Base-by-base conservation (phyloP, 176 grass and related monocot species). In the Juncus inflexus region DNA sequence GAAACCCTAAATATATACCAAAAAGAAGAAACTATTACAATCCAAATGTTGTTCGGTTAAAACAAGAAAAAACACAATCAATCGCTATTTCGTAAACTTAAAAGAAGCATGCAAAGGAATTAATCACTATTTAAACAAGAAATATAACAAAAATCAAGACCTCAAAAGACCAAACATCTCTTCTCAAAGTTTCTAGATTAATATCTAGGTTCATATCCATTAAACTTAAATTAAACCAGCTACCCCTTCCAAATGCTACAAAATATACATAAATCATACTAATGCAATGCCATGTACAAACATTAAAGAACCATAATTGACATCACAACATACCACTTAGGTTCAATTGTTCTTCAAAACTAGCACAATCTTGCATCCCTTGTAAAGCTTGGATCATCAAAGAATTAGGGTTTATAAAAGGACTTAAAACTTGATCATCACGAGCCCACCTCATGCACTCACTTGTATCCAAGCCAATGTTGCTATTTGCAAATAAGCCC, bases 251-350 rank as follows among this genome's bases (percentile, higher is more conserved):
- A 64, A 84, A 84, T 87, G 70, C 80, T 62, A 87, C 80, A 76
- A 78, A 84, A 87, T 84, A 53, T 64, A 75, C 72, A 75, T 82
- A 81, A 81, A 88, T 45, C 72, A 77, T 67, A 84, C 50, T 50
- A 71, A 83, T 80, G 63, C 40, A 47, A 63, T 57, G 61, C 37
- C 77, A 84, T 87, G 78, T 83, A 85, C 85, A 86, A 41, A 79
- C n/a, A 64, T 53, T 78, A 70, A 71, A 52, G 74, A 52, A 61
- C 50, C 77, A 38, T 76, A 15, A 60, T 7, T 62, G 69, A 70
- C 5, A 64, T 10, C 62, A 63, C 61, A 76, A 86, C 66, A 86
- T 73, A 35, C 85, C 77, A 67, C 80, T 84, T 35, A 79, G 77
- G 69, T 90, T 77, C 49, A 65, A 72, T 4, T 60, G 74, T 52